Conservation (phyloP, 2,329 filamentous ascomycete genomes). For the Aspergillus pseudoterreus region DNA sequence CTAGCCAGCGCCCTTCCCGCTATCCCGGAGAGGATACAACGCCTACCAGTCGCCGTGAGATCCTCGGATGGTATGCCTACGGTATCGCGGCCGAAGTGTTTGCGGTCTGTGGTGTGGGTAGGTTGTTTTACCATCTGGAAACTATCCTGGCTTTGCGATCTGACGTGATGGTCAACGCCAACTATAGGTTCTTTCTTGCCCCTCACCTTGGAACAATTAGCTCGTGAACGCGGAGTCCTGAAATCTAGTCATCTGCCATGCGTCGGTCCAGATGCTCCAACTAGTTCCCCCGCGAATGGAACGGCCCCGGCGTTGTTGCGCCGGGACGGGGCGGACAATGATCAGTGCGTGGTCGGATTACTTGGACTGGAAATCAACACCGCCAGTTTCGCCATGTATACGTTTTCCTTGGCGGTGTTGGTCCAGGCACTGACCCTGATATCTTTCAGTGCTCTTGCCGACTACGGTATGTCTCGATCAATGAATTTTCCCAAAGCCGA, state of each 20-base stretch:
- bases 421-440: constrained; percentile 83
- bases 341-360: constrained; percentile 30
- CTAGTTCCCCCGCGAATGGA: constrained; percentile 13
- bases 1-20: constrained; percentile 40
- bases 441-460: constrained; percentile 60
- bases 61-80: constrained; percentile 88
- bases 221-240: constrained; percentile 83
- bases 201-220: constrained; percentile 86
- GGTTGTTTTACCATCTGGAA: constrained; percentile 6
- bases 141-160: not conserved
- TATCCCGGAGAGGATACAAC: constrained; percentile 83
- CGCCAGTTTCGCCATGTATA: constrained; percentile 52
- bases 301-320: constrained; percentile 11
- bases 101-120: constrained; percentile 75
- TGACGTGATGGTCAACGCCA: not conserved
- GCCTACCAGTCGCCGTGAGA: constrained; percentile 74
- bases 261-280: constrained; percentile 23
- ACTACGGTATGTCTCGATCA: constrained; percentile 62
- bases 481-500: not conserved
- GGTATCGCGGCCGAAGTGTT: constrained; percentile 94
- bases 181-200: constrained; percentile 78
- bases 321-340: constrained; percentile 20
- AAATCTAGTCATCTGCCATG: constrained; percentile 41
- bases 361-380: constrained; percentile 34
- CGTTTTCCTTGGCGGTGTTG: constrained; percentile 82